A percentile compares a stretch with the other conserved stretches of the same genome.
Evolutionary conservation across 345 rosid species (phyloP).

Genomic region (Lumnitzera racemosa): DNA sequence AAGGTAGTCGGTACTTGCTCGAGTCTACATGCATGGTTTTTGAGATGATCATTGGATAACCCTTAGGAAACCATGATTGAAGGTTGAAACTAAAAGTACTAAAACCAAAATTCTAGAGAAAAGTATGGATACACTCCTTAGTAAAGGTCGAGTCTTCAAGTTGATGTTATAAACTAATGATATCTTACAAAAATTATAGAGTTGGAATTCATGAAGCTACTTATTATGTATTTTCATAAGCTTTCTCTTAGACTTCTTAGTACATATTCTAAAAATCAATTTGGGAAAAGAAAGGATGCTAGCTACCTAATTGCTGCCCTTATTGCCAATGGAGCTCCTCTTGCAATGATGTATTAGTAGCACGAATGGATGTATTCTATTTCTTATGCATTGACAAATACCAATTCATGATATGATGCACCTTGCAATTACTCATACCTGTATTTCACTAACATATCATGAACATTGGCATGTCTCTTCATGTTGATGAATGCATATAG

Average conservation of each 20-base stretch:
- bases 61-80: too few relatives aligned
- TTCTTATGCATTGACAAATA: slow-evolving; percentile 48
- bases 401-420: slow-evolving; percentile 68
- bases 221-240: too few relatives aligned
- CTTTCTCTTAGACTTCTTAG: slow-evolving; percentile 35
- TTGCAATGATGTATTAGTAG: slow-evolving; percentile 69
- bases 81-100: too few relatives aligned
- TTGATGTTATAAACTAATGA: too few relatives aligned
- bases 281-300: slow-evolving; percentile 81
- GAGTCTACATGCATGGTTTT: too few relatives aligned
- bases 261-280: slow-evolving; percentile 94
- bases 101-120: too few relatives aligned
- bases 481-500: slow-evolving; percentile 23
- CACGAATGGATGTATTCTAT: slow-evolving; percentile 76
- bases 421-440: slow-evolving; percentile 85
- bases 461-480: slow-evolving; percentile 76
- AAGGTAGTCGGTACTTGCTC: too few relatives aligned
- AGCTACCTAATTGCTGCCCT: slow-evolving; percentile 55
- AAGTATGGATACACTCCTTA: too few relatives aligned
- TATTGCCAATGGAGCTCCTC: slow-evolving; percentile 66
- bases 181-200: too few relatives aligned
- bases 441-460: slow-evolving; percentile 67
- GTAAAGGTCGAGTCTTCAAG: too few relatives aligned
- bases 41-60: too few relatives aligned
- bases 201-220: too few relatives aligned